A percentile compares a stretch with the other conserved stretches of the same genome.
phyloP scores from a whole-genome alignment of 2,329 filamentous ascomycete genomes.

The Xylariales sp. region DNA sequence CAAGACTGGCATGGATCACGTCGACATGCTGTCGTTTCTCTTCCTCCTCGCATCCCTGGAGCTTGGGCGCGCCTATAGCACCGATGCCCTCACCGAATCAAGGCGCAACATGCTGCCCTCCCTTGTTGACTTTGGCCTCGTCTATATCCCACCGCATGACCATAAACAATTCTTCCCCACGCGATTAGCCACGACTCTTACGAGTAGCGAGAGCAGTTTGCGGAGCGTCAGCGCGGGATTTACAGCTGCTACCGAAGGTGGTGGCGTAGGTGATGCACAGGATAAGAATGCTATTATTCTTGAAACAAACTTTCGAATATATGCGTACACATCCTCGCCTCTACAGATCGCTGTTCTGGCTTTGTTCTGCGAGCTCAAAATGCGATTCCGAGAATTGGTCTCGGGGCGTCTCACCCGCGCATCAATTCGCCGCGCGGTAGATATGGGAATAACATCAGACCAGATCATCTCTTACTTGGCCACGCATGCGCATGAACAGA shows the following conservation, averaged over 20 bases:
- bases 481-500: conserved; percentile 90
- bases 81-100: conserved; percentile 72
- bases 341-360: conserved; percentile 92
- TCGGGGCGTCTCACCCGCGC: conserved; percentile 86
- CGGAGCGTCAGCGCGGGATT: conserved; percentile 67
- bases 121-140: conserved; percentile 86
- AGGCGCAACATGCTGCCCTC: conserved; percentile 87
- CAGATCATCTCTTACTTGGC: conserved; percentile 94
- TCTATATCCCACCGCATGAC: conserved; percentile 64
- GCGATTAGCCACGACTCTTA: conserved; percentile 88
- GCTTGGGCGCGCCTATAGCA: conserved; percentile 87
- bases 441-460: conserved; percentile 86
- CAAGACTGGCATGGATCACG: conserved; percentile 70
- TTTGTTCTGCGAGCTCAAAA: conserved; percentile 82
- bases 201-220: conserved; percentile 65
- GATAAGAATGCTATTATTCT: conserved; percentile 84
- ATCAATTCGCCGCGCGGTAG: conserved; percentile 82
- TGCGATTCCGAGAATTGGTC: conserved; percentile 91
- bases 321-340: conserved; percentile 92
- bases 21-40: conserved; percentile 92
- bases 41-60: conserved; percentile 94
- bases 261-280: conserved; percentile 32
- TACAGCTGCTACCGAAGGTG: conserved; percentile 50
- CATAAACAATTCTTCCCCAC: conserved; percentile 78
- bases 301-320: conserved; percentile 96